Evolutionary conservation across 2,329 filamentous ascomycete species (phyloP).

Genomic region (Sporothrix phasma): DNA sequence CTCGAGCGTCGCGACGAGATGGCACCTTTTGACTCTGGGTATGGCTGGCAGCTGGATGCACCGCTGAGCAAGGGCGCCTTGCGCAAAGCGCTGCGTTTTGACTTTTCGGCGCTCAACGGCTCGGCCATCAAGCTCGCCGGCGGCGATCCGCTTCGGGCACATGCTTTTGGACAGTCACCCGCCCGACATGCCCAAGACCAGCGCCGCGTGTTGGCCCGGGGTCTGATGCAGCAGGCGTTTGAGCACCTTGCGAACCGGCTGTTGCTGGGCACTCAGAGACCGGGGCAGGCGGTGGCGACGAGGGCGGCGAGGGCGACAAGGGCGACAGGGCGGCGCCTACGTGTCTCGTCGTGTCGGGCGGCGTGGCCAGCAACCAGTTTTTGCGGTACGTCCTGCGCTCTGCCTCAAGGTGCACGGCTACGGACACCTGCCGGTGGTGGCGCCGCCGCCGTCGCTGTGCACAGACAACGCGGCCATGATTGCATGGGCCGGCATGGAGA

Average conservation of each 20-base stretch:
- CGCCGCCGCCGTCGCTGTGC: slow-evolving; percentile 69
- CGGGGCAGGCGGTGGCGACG: background rate
- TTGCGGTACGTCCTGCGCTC: slow-evolving; percentile 54
- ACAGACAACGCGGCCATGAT: slow-evolving; percentile 98
- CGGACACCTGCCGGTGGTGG: slow-evolving; percentile 49
- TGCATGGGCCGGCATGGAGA: slow-evolving; percentile 85
- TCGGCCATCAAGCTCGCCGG: slow-evolving; percentile 37
- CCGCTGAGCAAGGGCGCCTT: slow-evolving; percentile 43
- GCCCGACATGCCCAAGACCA: slow-evolving; percentile 48
- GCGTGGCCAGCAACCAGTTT: slow-evolving; percentile 79
- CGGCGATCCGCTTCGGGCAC: background rate
- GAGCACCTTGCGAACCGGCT: slow-evolving; percentile 75
- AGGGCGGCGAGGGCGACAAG: background rate
- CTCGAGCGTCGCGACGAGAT: slow-evolving; percentile 48
- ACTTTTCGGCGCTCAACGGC: slow-evolving; percentile 60
- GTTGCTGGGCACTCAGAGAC: slow-evolving; percentile 52
- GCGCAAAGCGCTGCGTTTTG: slow-evolving; percentile 52
- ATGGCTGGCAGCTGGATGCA: slow-evolving; percentile 55
- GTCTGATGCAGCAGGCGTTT: slow-evolving; percentile 71
- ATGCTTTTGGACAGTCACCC: background rate
- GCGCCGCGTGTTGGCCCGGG: slow-evolving; percentile 57
- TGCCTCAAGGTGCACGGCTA: slow-evolving; percentile 59
- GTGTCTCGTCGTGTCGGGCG: slow-evolving; percentile 72
- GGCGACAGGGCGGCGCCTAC: slow-evolving; percentile 4
- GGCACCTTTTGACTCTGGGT: slow-evolving; percentile 28